Evolutionary conservation across 1,284 basidiomycete genomes (phyloP), one percentile per base, ranked within the genome.

Genomic region (Puccinia horiana): DNA sequence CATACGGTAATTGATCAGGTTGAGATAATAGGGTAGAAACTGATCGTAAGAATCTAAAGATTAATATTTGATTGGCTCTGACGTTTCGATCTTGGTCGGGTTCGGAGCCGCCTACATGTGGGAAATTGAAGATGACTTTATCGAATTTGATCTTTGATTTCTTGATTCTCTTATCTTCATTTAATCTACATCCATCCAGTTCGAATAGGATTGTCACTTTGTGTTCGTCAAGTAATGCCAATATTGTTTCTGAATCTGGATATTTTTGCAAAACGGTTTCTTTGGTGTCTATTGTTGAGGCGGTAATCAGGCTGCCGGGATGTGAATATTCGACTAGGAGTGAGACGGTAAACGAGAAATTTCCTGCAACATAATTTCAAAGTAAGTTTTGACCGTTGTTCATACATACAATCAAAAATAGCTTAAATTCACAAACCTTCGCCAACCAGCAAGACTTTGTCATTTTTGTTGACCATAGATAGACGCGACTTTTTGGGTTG

Each of bases 31-130:
- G 42, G 26, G 42, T 70, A 26, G 69, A 70, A 16, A 91, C 93
- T 14, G 93, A 93, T 23, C 91, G 90, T 72, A 99, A 88, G 86
- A 98, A 97, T 1, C 91, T 91, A 32, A 98, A 89, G 26, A 99
- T 88, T n/a, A 98, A 89, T 29, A 92, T 86, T 86, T 99, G 96
- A 87, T 99, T 98, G 14, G 93, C 92, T 18, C 94, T 88, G 82
- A 99, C 93, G 87, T 98, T 99, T 76, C 96, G 91, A 85, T 95
- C 92, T 88, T 96, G 94, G 86, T 99, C 95, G 65, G 94, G 91
- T 84, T 98, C 96, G 0, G 96, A 94, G 84, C 93, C 94, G 42
- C 96, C 96, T 85, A 93, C 93, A 88, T 99, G 96, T 75, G 96
- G 96, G 85, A 98, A 99, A 86, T 98, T 98, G 91, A 95, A 98